phyloP scores from a whole-genome alignment of 176 grass and related monocot genomes.

The Lolium multiflorum region DNA sequence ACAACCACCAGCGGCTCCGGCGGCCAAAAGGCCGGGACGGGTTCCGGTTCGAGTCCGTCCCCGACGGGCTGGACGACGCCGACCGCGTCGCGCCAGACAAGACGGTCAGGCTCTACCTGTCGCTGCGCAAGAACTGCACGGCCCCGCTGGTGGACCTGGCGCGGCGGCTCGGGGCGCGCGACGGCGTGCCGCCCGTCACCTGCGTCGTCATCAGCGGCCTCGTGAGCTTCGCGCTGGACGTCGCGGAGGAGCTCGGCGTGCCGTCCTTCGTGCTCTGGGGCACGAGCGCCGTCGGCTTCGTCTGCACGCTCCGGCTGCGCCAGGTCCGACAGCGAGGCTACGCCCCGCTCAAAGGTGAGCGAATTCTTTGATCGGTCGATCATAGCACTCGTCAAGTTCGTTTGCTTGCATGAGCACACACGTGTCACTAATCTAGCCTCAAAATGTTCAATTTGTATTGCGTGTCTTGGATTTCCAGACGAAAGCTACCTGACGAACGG shows the following conservation, averaged over 20 bases:
- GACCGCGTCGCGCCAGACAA: constrained; percentile 35
- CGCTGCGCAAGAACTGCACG: constrained; percentile 29
- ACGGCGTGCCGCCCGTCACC: constrained; percentile 37
- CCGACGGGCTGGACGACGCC: constrained; percentile 41
- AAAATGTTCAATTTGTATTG: no score
- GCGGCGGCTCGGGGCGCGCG: neutral
- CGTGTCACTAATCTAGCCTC: neutral
- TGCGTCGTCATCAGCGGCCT: constrained; percentile 56
- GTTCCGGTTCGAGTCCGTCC: constrained; percentile 53
- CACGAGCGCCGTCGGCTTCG: constrained; percentile 51
- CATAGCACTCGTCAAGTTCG: neutral
- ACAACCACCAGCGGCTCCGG: constrained; percentile 54
- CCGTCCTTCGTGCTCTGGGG: constrained; percentile 58
- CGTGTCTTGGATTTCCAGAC: constrained; percentile 39
- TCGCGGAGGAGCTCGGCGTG: constrained; percentile 39
- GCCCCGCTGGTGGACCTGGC: constrained; percentile 46
- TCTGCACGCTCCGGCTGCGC: constrained; percentile 35
- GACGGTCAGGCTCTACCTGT: constrained; percentile 46
- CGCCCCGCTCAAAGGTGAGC: constrained; percentile 48
- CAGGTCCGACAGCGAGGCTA: constrained; percentile 46
- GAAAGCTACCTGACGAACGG: constrained; percentile 74
- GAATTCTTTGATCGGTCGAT: neutral
- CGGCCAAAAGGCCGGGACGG: neutral
- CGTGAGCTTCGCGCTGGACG: constrained; percentile 53
- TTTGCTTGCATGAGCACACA: constrained; percentile 25